Base-by-base conservation (phyloP, 2,329 filamentous ascomycete species). In the Thielaviopsis musarum region DNA sequence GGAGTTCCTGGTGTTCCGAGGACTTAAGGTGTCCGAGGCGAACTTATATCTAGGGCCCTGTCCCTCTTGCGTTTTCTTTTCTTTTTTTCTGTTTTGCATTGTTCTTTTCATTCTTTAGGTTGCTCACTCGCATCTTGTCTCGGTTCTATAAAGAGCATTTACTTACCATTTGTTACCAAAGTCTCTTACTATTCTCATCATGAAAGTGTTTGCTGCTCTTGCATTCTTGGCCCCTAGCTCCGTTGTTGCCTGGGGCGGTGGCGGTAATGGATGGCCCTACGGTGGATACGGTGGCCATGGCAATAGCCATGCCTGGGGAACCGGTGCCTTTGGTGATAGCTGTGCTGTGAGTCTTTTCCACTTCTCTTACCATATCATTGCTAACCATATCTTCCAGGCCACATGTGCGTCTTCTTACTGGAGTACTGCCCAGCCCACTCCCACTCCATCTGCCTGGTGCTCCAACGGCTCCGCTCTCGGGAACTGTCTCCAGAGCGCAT, bases 371-470 rank as follows among this genome's bases (percentile, higher is more conserved):
- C 17, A 45, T n/a, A n/a, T 17, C 2, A 45, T 5, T 17, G 2
- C 54, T 58, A 59, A 59, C 51, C 5, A 22, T n/a, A 12, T 12
- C 10, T 38, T 10, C 24, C 3, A 61, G 60, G 60, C 58, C 53
- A 63, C 59, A 53, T 60, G 66, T 58, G 64, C 65, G 55, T 66
- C 66, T 5, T 66, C 65, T 22, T 64, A 65, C 64, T 67, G 64
- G 63, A 58, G 58, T n/a, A 64, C 64, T 4, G 64, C 64, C 10
- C 61, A 64, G 17, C 63, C 63, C 9, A 64, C 64, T 3, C 66
- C 66, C 38, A 49, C 63, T 15, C 64, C 65, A 19, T 64, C 65
- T 52, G 58, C 54, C 24, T 62, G 57, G 52, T 67, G 66, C 62
- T 57, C 61, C 52, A 54, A 57, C 24, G 59, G 54, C 21, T 57